Conservation (phyloP, 169 alveolate genomes). For the Cyclospora cayetanensis region DNA sequence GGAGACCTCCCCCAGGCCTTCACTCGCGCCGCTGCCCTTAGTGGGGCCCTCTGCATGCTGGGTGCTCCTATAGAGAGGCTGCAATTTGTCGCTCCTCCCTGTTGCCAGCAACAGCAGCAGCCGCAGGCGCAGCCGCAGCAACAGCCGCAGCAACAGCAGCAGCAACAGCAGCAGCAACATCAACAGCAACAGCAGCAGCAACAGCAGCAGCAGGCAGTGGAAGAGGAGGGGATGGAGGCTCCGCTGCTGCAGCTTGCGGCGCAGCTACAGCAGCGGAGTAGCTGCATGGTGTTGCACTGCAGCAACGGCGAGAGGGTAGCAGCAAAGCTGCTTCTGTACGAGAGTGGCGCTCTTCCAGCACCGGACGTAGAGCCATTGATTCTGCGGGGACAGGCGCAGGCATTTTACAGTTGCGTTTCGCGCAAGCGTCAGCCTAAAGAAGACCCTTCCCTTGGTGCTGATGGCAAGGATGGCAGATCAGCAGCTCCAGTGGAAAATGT, state of each 20-base stretch:
- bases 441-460: too few relatives aligned
- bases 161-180: background rate
- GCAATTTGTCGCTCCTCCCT: constrained; percentile 42
- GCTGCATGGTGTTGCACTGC: constrained; percentile 50
- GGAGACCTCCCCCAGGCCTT: constrained; percentile 59
- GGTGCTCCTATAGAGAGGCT: constrained; percentile 37
- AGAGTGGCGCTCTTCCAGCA: background rate
- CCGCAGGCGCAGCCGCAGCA: background rate
- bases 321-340: constrained; percentile 27
- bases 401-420: background rate
- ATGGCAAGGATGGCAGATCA: too few relatives aligned
- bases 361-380: background rate
- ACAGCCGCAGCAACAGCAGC: constrained; percentile 9
- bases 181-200: background rate
- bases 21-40: constrained; percentile 37
- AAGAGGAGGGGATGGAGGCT: too few relatives aligned
- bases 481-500: too few relatives aligned
- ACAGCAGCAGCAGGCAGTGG: background rate
- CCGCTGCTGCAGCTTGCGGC: too few relatives aligned
- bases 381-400: constrained; percentile 19
- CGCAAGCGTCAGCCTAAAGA: background rate
- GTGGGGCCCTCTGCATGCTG: constrained; percentile 63
- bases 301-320: constrained; percentile 44
- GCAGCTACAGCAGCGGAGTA: constrained; percentile 28
- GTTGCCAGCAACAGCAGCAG: constrained; percentile 24